A percentile compares a stretch with the other conserved stretches of the same genome.
Conservation (phyloP, 108 stramenopile genomes). For the Schizochytrium sp. region DNA sequence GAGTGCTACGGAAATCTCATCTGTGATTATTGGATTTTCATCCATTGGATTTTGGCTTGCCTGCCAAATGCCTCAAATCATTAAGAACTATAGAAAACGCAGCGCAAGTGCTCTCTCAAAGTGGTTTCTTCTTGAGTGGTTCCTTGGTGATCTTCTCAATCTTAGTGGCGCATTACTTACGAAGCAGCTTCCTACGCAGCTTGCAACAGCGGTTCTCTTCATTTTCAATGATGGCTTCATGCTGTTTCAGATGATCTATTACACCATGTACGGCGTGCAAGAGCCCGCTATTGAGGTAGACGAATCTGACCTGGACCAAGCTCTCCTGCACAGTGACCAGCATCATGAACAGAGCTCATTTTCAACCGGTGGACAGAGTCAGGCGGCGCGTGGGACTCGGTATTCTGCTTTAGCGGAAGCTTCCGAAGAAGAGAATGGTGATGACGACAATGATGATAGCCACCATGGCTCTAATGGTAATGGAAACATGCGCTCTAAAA, state of each 20-base stretch:
- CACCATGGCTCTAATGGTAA: background rate
- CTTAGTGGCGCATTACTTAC: conserved; percentile 57
- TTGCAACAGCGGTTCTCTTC: conserved; percentile 48
- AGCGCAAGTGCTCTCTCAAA: conserved; percentile 61
- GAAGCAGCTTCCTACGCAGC: conserved; percentile 47
- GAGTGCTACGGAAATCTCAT: conserved; percentile 10
- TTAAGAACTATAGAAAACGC: conserved; percentile 24
- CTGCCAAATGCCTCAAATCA: conserved; percentile 64
- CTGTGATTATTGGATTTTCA: conserved; percentile 58
- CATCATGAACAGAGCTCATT: too few relatives aligned
- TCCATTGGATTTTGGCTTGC: conserved; percentile 60
- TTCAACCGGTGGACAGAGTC: too few relatives aligned
- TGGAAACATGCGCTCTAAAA: background rate
- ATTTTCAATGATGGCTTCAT: conserved; percentile 46
- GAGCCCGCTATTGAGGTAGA: background rate
- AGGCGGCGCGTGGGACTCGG: too few relatives aligned
- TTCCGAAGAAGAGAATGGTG: background rate
- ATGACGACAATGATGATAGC: background rate
- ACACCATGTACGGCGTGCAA: conserved; percentile 45
- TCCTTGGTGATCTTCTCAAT: conserved; percentile 59
- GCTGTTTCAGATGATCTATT: conserved; percentile 35
- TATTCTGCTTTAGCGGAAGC: too few relatives aligned
- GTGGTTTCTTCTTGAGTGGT: conserved; percentile 65
- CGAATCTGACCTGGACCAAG: too few relatives aligned
- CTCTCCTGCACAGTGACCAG: too few relatives aligned